Percentiles rank a stretch among this genome's conserved stretches.
Conservation (phyloP, 192 early-diverging fungal species). For the Entomortierella parvispora region DNA sequence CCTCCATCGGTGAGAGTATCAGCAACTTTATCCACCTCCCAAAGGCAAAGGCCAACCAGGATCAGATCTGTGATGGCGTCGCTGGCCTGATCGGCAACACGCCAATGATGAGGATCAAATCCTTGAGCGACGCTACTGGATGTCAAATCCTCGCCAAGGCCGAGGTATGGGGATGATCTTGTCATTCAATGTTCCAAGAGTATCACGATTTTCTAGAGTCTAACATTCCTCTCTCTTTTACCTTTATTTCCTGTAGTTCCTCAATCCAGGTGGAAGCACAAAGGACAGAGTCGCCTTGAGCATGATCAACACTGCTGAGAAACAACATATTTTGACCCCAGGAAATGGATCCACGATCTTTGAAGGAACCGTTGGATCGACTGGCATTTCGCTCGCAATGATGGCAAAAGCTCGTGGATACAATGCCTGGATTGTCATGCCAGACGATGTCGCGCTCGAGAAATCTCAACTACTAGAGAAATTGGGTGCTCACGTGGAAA, state of each 20-base stretch:
- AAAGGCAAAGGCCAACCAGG: conserved; percentile 7
- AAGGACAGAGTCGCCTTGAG: conserved; percentile 95
- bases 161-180: conserved; percentile 12
- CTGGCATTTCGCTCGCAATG: conserved; percentile 95
- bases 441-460: conserved; percentile 91
- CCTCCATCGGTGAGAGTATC: conserved; percentile 27
- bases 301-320: conserved; percentile 85
- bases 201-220: too few relatives aligned
- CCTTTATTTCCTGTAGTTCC: conserved; percentile 64
- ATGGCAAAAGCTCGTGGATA: conserved; percentile 92
- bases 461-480: conserved; percentile 88
- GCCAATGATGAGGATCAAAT: conserved; percentile 86
- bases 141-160: conserved; percentile 83
- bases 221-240: neutral
- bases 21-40: conserved; percentile 19
- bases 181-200: neutral
- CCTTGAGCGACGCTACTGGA: conserved; percentile 89
- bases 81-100: conserved; percentile 92
- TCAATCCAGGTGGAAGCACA: conserved; percentile 91
- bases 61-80: conserved; percentile 67
- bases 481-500: conserved; percentile 89
- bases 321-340: conserved; percentile 71
- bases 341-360: conserved; percentile 83
- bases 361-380: conserved; percentile 96
- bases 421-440: conserved; percentile 95